Evolutionary conservation across 192 early-diverging fungal genomes (phyloP), one percentile per base, ranked within the genome.

Genomic region (Entophlyctis luteolus): DNA sequence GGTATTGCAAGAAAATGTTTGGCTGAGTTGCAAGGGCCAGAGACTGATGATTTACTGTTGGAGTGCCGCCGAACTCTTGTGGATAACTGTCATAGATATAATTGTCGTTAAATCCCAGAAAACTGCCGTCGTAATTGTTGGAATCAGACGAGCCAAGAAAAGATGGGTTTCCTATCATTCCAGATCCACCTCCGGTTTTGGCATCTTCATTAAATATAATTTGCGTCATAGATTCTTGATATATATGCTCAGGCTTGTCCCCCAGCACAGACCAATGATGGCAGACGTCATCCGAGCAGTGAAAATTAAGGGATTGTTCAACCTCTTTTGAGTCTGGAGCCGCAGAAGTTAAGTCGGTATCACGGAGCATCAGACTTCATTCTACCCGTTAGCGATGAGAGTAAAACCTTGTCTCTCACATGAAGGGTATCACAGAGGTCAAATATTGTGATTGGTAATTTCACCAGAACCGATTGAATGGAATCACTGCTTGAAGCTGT

Each of bases 101-200:
- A 22, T 54, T 34, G 35, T 46, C 46, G 34, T 35, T n/a, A 6
- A 55, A 66, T 27, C 31, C 10, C 48, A 50, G 48, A 28, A 66
- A 54, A 23, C 4, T 25, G 12, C 23, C 39, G 32, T 25, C 57
- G 28, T 54, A 66, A 33, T 66, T 52, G 28, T 66, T 66, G 5
- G 55, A 54, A 55, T 37, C 55, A 16, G 63, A 66, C 4, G 63
- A 66, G 10, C 10, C 8, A 27, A 55, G 8, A 39, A 38, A 54
- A 3, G 33, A 12, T 36, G 48, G 52, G 25, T 53, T 55, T 54
- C 63, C 63, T 38, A 66, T 38, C 63, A 66, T 66, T 54, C 63
- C 63, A 1, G 63, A 55, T 5, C 63, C 63, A 22, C 32, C 6
- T 18, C 34, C 10, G 18, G 14, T 32, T 39, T 31, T 54, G 28